Percentiles rank a stretch among this genome's conserved stretches.
Conservation (phyloP, 140 eudicot genomes). For the Oenanthe javanica region DNA sequence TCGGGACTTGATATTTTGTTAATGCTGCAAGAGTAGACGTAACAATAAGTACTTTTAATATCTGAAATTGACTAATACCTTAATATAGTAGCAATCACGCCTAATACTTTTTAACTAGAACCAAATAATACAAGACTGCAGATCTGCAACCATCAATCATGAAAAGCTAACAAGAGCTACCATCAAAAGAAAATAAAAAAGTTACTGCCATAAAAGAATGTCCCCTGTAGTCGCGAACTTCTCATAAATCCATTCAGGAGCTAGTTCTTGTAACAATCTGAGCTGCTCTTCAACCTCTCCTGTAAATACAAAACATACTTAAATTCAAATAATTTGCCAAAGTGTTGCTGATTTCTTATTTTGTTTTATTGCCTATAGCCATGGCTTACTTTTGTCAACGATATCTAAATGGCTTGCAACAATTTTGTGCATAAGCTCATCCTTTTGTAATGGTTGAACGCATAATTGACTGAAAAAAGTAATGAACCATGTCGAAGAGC, state of each 20-base stretch:
- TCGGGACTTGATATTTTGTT: too few species aligned
- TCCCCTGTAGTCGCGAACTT: constrained; percentile 26
- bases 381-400: constrained; percentile 59
- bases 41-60: not conserved
- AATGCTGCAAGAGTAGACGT: constrained; percentile 27
- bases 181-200: not conserved
- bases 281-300: too few species aligned
- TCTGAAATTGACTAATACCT: not conserved
- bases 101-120: not conserved
- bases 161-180: not conserved
- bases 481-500: constrained; percentile 51
- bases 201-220: not conserved
- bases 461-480: constrained; percentile 50
- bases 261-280: too few species aligned
- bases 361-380: not conserved
- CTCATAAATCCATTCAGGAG: constrained; percentile 69
- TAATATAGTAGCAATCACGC: not conserved
- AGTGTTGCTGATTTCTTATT: not conserved
- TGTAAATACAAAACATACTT: too few species aligned
- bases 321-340: not conserved
- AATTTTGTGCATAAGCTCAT: constrained; percentile 57
- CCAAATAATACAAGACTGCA: not conserved
- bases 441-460: constrained; percentile 64
- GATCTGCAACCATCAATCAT: not conserved
- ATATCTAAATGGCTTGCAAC: constrained; percentile 50